Base-by-base conservation (phyloP, 768 basidiomycete genomes). In the Mycena vulgaris region DNA sequence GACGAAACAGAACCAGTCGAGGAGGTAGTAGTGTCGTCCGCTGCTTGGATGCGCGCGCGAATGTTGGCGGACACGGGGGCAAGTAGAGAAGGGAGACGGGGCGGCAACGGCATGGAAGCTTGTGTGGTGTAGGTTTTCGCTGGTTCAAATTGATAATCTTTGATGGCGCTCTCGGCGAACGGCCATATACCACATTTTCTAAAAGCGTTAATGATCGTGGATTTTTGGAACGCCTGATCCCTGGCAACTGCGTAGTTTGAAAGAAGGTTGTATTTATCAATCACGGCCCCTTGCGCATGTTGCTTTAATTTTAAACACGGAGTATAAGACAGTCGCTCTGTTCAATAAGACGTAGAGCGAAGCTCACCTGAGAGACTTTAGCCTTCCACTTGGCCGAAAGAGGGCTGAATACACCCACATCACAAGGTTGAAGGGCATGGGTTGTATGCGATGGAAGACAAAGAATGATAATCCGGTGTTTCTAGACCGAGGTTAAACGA, bases 361-460 rank as follows among this genome's bases (percentile, higher is more conserved):
- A 9, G 23, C 55, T 39, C 48, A 33, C 58, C 40, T 39, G 49
- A 23, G 45, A 63, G 33, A 60, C 63, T 45, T 28, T 28, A 13
- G 27, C 19, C 65, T 71, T 76, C 79, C 78, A 80, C 2, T n/a
- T 40, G 3, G 35, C 28, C 14, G 73, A 55, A 25, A 84, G 70
- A 0, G 80, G 83, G 1, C 81, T 75, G 73, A 85, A 84, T 8
- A 80, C 69, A 19, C 79, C 78, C 49, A 84, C 80, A 75, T 84
- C 79, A 30, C 75, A 78, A 75, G 42, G 42, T n/a, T 45, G 42
- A 21, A 45, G 21, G n/a, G 42, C 42, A n/a, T 45, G 42, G 5
- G 42, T 45, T 6, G 42, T 45, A 10, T 45, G 42, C 2, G 42
- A 45, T 5, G 42, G 42, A n/a, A 45, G 42, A 61, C 81, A 82